Evolutionary conservation across 805 yeast species (phyloP), one percentile per base, ranked within the genome.

Genomic region (Saturnispora serradocipensis): DNA sequence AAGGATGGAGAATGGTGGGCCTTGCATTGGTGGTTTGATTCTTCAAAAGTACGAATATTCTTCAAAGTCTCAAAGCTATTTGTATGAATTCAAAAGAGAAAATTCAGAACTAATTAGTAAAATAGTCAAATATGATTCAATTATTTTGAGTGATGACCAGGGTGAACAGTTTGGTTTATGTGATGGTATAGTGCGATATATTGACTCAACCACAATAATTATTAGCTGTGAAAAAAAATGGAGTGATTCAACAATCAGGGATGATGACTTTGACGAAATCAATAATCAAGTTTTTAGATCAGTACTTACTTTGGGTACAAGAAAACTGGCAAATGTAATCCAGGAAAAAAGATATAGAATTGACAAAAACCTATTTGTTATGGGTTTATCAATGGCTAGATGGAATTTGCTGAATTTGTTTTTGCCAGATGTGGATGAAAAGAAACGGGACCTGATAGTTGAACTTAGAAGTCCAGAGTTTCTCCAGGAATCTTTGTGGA

Each of bases 301-400:
- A 39, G 80, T 77, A 9, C 61, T 81, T 39, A 45, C 28, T 27
- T 39, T 32, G 7, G 28, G 15, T 4, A 30, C 18, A 18, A 6
- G 27, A 20, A 36, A 22, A 15, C 22, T 43, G 10, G n/a, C 32
- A 7, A 30, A 30, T 18, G 16, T 13, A 5, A 43, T 56, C 5
- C 43, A 27, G 8, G 28, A 46, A 9, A 60, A 54, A 15, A 66
- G 52, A 25, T 88, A 78, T 57, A 72, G 98, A 51, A 72, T 90
- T 25, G 98, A 91, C 63, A 82, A 80, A 61, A 95, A 89, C 66
- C 89, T 83, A 45, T 76, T 82, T 67, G 83, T 79, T 51, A 81
- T 78, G 57, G 89, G 90, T 0, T 73, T 90, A 73, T 78, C 88
- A 0, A 61, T 84, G 34, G 89, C 96, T 0, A 70, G 97, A 44